Percentiles rank a stretch among this genome's conserved stretches.
These are phyloP conservation scores for Scutellaria minor DNA, from an alignment of 257 asterid species.

Conservation along the genomic window DNA sequence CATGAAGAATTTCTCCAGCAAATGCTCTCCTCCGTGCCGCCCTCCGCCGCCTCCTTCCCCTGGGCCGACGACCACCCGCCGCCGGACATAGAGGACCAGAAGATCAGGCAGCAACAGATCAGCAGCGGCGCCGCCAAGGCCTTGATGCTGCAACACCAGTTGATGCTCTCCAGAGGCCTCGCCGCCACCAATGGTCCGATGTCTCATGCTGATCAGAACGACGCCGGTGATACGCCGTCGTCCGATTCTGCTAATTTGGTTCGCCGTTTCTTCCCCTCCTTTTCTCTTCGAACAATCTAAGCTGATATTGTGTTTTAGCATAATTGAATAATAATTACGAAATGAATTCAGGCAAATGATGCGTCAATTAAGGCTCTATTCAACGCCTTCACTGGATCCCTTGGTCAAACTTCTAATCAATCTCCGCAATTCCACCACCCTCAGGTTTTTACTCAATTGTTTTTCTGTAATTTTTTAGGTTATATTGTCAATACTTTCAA, in stretches of 20 bases:
- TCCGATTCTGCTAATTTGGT: slow-evolving; percentile 59
- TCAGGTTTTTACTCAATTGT: slow-evolving; percentile 46
- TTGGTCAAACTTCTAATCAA: slow-evolving; percentile 64
- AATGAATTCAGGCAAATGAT: slow-evolving; percentile 59
- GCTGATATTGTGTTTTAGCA: not conserved
- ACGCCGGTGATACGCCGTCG: slow-evolving; percentile 43
- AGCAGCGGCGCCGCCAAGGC: slow-evolving; percentile 61
- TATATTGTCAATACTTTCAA: too few relatives aligned
- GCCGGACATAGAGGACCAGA: slow-evolving; percentile 29
- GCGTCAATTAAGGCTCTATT: slow-evolving; percentile 67
- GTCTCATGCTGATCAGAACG: slow-evolving; percentile 39
- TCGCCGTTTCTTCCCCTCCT: slow-evolving; percentile 24
- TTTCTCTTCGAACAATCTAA: not conserved
- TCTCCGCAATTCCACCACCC: slow-evolving; percentile 63
- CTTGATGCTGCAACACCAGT: slow-evolving; percentile 70
- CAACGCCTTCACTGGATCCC: slow-evolving; percentile 72
- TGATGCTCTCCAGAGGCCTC: slow-evolving; percentile 63
- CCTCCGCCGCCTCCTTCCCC: slow-evolving; percentile 51
- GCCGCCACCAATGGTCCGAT: slow-evolving; percentile 35
- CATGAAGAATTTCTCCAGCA: slow-evolving; percentile 86
- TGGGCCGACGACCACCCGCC: slow-evolving; percentile 50
- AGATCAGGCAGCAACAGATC: slow-evolving; percentile 76
- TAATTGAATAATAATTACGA: slow-evolving; percentile 5
- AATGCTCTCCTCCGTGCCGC: slow-evolving; percentile 71
- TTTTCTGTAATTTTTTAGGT: not conserved